Percentiles rank a stretch among this genome's conserved stretches.
phyloP scores from a whole-genome alignment of 106 monocot species.

The Platanthera guangdongensis region DNA sequence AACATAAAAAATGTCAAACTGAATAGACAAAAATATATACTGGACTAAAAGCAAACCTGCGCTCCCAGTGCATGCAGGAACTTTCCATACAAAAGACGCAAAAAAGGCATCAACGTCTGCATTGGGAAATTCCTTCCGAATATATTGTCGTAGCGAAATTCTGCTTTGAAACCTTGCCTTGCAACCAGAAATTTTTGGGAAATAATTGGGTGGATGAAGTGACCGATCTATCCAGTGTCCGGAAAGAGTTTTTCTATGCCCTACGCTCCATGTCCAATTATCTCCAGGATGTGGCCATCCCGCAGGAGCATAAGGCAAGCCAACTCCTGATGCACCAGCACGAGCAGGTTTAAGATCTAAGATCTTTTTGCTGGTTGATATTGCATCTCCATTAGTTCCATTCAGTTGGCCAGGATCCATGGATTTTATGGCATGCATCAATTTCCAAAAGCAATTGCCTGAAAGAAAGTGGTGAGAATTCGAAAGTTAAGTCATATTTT shows the following conservation, averaged over 20 bases:
- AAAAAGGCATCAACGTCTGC: slow-evolving; percentile 51
- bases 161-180: slow-evolving; percentile 33
- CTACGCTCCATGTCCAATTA: slow-evolving; percentile 78
- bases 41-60: neutral
- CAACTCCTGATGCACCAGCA: slow-evolving; percentile 47
- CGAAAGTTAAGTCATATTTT: neutral
- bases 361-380: slow-evolving; percentile 4
- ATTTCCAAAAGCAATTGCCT: slow-evolving; percentile 7
- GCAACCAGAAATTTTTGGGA: slow-evolving; percentile 16
- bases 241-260: slow-evolving; percentile 26
- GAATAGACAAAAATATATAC: neutral
- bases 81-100: slow-evolving; percentile 56
- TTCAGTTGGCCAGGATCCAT: slow-evolving; percentile 18
- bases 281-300: slow-evolving; percentile 73
- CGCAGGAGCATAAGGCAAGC: slow-evolving; percentile 86
- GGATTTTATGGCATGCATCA: slow-evolving; percentile 10
- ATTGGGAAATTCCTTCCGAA: slow-evolving; percentile 41
- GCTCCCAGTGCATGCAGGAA: slow-evolving; percentile 22
- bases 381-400: slow-evolving; percentile 9
- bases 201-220: slow-evolving; percentile 36
- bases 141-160: slow-evolving; percentile 31
- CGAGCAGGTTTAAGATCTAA: slow-evolving; percentile 37
- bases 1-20: neutral
- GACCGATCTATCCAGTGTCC: slow-evolving; percentile 60
- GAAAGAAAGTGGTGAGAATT: neutral